Percentiles rank a stretch among this genome's conserved stretches.
Evolutionary conservation across 176 grass and related monocot genomes (phyloP).

Genomic region (Aegilops umbellulata): DNA sequence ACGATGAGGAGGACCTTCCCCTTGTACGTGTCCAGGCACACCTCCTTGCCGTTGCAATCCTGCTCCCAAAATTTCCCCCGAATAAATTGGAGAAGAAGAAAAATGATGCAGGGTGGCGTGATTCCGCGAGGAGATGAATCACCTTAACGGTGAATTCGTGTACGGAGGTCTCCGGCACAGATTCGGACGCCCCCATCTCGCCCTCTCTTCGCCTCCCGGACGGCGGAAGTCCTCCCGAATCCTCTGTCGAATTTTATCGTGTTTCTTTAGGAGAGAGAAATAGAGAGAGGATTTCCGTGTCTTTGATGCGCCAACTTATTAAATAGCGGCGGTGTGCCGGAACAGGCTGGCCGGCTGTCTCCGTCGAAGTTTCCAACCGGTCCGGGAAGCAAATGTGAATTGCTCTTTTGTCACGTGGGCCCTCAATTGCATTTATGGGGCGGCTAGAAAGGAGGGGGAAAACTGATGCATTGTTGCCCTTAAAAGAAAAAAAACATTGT

Average conservation of each 20-base stretch:
- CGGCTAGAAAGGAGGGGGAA: background rate
- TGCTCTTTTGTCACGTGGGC: background rate
- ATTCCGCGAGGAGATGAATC: background rate
- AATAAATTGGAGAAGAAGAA: background rate
- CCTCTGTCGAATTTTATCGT: constrained; percentile 10
- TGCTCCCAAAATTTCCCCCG: constrained; percentile 22
- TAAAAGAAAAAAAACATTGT: too few relatives aligned
- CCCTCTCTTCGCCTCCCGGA: background rate
- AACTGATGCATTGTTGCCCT: too few relatives aligned
- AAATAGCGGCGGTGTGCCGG: constrained; percentile 1
- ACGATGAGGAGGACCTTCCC: constrained; percentile 91
- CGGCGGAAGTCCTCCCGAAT: constrained; percentile 9
- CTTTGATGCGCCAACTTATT: constrained; percentile 23
- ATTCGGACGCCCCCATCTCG: constrained; percentile 66
- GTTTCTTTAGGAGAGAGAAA: background rate
- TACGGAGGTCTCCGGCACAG: constrained; percentile 64
- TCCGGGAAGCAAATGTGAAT: constrained; percentile 3
- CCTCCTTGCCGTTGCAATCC: constrained; percentile 79
- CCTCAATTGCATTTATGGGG: constrained; percentile 11
- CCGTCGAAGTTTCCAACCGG: background rate
- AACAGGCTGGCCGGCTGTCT: constrained; percentile 31
- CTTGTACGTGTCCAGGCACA: constrained; percentile 74
- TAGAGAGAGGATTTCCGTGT: background rate
- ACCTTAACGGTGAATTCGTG: constrained; percentile 95
- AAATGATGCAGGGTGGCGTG: constrained; percentile 6